phyloP scores from a whole-genome alignment of 345 rosid genomes.

The Acer negundo region DNA sequence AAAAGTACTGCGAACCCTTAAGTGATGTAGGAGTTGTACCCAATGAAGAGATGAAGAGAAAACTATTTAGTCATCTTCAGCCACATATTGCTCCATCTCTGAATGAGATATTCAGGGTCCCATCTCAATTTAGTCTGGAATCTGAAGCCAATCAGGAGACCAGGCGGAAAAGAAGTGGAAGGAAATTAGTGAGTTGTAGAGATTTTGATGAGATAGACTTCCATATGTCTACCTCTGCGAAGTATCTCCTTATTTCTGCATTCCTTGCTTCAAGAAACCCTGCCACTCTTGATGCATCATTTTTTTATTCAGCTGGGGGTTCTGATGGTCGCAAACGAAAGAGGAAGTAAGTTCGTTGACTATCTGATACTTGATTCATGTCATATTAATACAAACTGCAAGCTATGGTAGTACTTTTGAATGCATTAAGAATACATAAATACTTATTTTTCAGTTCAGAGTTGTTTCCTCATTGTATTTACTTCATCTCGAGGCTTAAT shows the following conservation, averaged over 20 bases:
- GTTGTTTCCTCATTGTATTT: background rate
- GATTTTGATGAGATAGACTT: slow-evolving; percentile 56
- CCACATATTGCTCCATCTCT: slow-evolving; percentile 58
- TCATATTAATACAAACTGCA: background rate
- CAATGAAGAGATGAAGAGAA: slow-evolving; percentile 79
- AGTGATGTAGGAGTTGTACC: slow-evolving; percentile 54
- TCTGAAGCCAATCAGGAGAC: slow-evolving; percentile 42
- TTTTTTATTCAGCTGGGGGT: slow-evolving; percentile 86
- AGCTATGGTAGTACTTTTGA: background rate
- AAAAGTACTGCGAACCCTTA: slow-evolving; percentile 71
- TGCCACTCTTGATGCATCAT: slow-evolving; percentile 86
- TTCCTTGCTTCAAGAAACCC: slow-evolving; percentile 97
- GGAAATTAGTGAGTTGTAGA: slow-evolving; percentile 35
- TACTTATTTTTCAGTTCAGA: background rate
- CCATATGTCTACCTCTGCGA: slow-evolving; percentile 81
- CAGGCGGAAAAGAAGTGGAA: slow-evolving; percentile 34
- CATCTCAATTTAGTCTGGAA: slow-evolving; percentile 38
- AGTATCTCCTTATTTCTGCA: slow-evolving; percentile 89
- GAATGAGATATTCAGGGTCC: slow-evolving; percentile 70
- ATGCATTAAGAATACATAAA: background rate
- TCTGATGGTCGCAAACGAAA: slow-evolving; percentile 69
- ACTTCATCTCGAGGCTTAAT: background rate
- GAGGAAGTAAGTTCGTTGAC: slow-evolving; percentile 65
- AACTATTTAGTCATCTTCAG: slow-evolving; percentile 60
- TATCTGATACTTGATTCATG: slow-evolving; percentile 1